phyloP scores from a whole-genome alignment of 768 basidiomycete genomes.

The Amanita inopinata region DNA sequence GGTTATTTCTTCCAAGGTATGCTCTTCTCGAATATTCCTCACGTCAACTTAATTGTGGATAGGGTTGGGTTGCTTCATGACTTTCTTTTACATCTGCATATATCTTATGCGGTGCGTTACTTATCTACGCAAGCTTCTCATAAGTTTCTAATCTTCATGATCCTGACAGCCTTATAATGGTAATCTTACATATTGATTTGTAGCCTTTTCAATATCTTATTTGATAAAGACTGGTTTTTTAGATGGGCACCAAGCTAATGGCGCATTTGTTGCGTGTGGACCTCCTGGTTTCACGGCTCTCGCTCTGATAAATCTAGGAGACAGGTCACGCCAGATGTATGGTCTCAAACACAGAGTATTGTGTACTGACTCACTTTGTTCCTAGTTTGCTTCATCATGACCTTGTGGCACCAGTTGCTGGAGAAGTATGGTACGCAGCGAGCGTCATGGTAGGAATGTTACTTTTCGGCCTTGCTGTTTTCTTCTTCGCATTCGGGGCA shows the following conservation, averaged over 20 bases:
- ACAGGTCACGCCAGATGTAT: conserved; percentile 27
- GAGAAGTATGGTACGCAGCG: conserved; percentile 35
- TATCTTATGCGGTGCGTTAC: conserved; percentile 33
- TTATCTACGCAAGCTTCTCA: background rate
- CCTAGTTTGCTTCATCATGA: conserved; percentile 24
- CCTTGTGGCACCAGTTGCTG: conserved; percentile 27
- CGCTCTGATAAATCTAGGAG: conserved; percentile 35
- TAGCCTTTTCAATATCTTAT: background rate
- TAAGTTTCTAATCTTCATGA: background rate
- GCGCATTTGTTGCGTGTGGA: conserved; percentile 37
- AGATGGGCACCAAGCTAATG: conserved; percentile 37
- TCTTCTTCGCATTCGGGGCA: conserved; percentile 35
- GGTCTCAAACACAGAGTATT: conserved; percentile 4
- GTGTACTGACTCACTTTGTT: background rate
- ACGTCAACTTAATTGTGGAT: background rate
- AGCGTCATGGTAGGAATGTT: conserved; percentile 29
- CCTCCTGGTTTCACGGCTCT: conserved; percentile 42
- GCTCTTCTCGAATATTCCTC: background rate
- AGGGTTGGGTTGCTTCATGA: conserved; percentile 40
- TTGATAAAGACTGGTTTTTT: conserved; percentile 32
- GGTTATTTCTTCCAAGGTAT: conserved; percentile 41
- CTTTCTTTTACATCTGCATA: conserved; percentile 40
- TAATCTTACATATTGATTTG: conserved; percentile 12
- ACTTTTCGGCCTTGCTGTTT: conserved; percentile 37
- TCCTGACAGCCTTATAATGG: conserved; percentile 29